Evolutionary conservation across 2,329 filamentous ascomycete species (phyloP), one percentile per base, ranked within the genome.

Genomic region (Botrytis aclada): DNA sequence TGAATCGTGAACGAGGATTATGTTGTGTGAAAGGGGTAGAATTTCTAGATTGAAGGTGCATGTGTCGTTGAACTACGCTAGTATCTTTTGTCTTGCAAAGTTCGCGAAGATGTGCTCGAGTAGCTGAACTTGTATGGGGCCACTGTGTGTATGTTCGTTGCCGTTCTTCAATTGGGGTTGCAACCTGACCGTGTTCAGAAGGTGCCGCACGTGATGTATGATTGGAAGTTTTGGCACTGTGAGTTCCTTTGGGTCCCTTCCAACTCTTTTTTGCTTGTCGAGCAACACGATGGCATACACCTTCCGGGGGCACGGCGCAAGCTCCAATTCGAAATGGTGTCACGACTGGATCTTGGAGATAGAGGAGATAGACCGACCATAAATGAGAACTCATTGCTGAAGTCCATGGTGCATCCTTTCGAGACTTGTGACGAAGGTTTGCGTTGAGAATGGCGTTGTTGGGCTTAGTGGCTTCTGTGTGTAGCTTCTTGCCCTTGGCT

Each of bases 341-440:
- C 4, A 91, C 88, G 66, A 88, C 89, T 63, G 90, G 89, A 76
- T 92, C 90, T 79, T 90, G 88, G 58, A 92, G 82, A 77, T 92
- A 92, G 70, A 89, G 82, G 73, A 87, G 82, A 78, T 91, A 92
- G 1, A 88, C 90, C 8, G 87, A 85, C 90, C 90, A 92, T 16
- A 92, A 81, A 77, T 92, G 90, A 20, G 87, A 83, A 81, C 85
- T 89, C 88, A 92, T 91, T 29, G 88, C 85, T 74, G 86, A 87
- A 7, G 89, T 90, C 90, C 90, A 92, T 0, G 85, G 86, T 0
- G 87, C 87, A 79, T 86, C 75, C 18, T 76, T 79, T 56, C 77
- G 74, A n/a, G 74, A 77, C 75, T 81, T 81, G 74, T 75, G 79
- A 14, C 76, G 77, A 61, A 79, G 72, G 6, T 78, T 74, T 10